Base-by-base conservation (phyloP, 192 early-diverging fungal species). In the Rhizophagus clarus region DNA sequence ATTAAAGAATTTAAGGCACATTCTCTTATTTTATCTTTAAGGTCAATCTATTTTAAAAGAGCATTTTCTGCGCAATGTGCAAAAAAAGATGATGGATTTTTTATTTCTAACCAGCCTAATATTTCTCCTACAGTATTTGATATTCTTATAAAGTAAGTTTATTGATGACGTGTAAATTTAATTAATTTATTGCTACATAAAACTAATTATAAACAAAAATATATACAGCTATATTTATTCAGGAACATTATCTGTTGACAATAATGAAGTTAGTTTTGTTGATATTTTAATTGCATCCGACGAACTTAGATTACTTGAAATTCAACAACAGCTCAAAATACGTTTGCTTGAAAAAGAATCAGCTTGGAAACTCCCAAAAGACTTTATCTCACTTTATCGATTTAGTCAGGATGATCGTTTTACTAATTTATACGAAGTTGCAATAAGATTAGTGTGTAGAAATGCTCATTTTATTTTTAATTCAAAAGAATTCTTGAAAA, bases 111-210 rank as follows among this genome's bases (percentile, higher is more conserved):
- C 8, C 45, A 74, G 4, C 72, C 72, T 31, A 60, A 74, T 56
- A 51, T 74, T 60, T 47, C 72, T 5, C 72, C 72, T 60, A 7
- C 1, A 15, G 22, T 56, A 15, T 56, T 74, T 31, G 29, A 74
- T 22, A n/a, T 74, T 29, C 40, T 74, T 74, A 14, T 74, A 31
- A 74, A 60, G 72, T 74, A 74, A 74, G 72, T 56, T 73, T 40
- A 34, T 34, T 34, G 5, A 4, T 5, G 34, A 2, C 4, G 5
- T 2, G 3, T 34, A 34, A 34, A 34, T 4, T n/a, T 34, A 0
- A 34, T 34, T 34, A 34, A 34, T 34, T 34, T 34, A 34, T 34
- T 34, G 2, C 5, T 34, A 6, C 34, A 34, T 5, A 34, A 34
- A 6, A 34, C 34, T 34, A 34, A 34, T 4, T 34, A n/a, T n/a